Evolutionary conservation across 2,329 filamentous ascomycete species (phyloP), one percentile per base, ranked within the genome.

Genomic region (Aureobasidium lini): DNA sequence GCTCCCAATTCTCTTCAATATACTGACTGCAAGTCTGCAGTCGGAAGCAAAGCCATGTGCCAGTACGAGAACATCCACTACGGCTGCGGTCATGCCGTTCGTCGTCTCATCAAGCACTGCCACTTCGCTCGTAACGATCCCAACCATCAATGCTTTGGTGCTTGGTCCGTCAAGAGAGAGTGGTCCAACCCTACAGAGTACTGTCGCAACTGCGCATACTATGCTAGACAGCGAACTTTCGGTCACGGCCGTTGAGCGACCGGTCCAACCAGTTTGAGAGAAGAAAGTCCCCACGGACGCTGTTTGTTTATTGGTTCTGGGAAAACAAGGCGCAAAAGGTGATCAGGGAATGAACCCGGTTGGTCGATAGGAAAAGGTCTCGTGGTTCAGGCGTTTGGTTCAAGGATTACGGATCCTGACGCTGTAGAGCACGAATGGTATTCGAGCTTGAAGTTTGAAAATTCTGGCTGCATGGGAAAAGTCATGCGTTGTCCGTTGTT

Each of bases 91-190:
- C 87, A 90, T 73, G 79, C 77, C 5, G 74, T 76, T 15, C 72
- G 79, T 29, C 81, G 84, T 18, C 76, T 88, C 32, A 84, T 85
- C 67, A 84, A 83, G 28, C 81, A 89, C 71, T 92, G 88, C 71
- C 88, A 91, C 72, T 85, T 84, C 64, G 86, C 88, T 6, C 84
- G 88, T 61, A 89, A 88, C 68, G 84, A 90, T 65, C 83, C 83
- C 0, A 78, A 81, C 62, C 87, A 91, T 69, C 78, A 84, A 65
- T 91, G 88, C 71, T 82, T 82, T 64, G 79, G 84, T 10, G 82
- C 89, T 59, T 86, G 87, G 74, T 82, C 82, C 40, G 77, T 88
- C 61, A 75, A 71, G 63, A 80, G 83, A 28, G 75, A 83, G 62
- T 82, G 82, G 68, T 83, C 81, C 77, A 76, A 78, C 32, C 83